A percentile compares a stretch with the other conserved stretches of the same genome.
These are phyloP conservation scores for Colletotrichum aenigma DNA, from an alignment of 2,329 filamentous ascomycete species.

Conservation along the genomic window DNA sequence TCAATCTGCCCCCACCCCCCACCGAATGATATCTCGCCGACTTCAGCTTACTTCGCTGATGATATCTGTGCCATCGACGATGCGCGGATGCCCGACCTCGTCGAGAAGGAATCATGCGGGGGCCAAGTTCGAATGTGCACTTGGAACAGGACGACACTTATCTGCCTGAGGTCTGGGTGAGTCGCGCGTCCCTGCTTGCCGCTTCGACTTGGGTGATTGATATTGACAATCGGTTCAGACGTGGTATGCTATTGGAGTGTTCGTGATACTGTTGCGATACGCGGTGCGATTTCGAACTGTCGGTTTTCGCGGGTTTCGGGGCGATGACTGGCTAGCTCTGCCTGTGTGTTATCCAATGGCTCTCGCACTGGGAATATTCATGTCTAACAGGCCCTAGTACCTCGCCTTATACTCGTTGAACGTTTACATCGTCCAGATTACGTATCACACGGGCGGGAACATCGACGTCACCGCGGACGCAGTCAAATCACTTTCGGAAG, in stretches of 20 bases:
- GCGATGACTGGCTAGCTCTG: slow-evolving; percentile 24
- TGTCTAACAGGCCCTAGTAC: slow-evolving; percentile 14
- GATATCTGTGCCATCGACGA: not conserved
- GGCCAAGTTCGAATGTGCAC: slow-evolving; percentile 11
- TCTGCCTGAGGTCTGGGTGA: slow-evolving; percentile 23
- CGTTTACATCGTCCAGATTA: slow-evolving; percentile 24
- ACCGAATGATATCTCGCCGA: not conserved
- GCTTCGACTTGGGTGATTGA: not conserved
- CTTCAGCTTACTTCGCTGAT: not conserved
- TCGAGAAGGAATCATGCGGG: not conserved
- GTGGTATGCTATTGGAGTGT: slow-evolving; percentile 19
- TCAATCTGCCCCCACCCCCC: not conserved
- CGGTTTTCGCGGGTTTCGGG: slow-evolving; percentile 20
- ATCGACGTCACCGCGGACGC: slow-evolving; percentile 24
- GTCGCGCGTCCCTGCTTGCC: not conserved
- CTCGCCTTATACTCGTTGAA: slow-evolving; percentile 26
- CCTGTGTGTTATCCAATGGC: slow-evolving; percentile 1
- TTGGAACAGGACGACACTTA: slow-evolving; percentile 19
- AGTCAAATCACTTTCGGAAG: slow-evolving; percentile 17
- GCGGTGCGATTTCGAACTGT: slow-evolving; percentile 23
- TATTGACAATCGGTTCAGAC: not conserved
- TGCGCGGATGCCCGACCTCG: not conserved
- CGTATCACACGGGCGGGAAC: slow-evolving; percentile 26
- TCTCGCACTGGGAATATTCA: fast-evolving
- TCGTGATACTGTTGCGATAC: slow-evolving; percentile 21